Base-by-base conservation (phyloP, 2,329 filamentous ascomycete genomes). In the Calonectria leucothoes region DNA sequence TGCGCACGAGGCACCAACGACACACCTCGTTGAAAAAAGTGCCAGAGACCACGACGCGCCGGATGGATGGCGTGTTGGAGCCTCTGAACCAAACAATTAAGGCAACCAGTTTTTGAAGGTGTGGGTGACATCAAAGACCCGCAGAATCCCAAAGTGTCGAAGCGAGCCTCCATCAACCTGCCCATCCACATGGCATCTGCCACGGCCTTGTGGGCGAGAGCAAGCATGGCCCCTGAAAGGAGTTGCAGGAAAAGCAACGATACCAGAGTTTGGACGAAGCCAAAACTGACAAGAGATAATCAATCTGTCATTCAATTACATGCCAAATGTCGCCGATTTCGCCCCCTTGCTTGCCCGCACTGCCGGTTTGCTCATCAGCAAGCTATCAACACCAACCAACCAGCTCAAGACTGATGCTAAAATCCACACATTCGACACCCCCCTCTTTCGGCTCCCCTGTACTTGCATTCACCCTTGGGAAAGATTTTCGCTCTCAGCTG, bases 401-500 rank as follows among this genome's bases (percentile, higher is more conserved):
- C 14, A 23, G 33, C 11, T 23, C 55, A 61, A 61, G 55, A 76
- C 25, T 42, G 69, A 39, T 48, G 33, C 65, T 69, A 74, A 76
- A 71, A 76, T 69, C 42, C 57, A 25, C 68, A 65, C 66, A 55
- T 7, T 70, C 14, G 61, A 69, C 48, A 57, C 45, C 59, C 57
- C 31, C 55, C 55, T 61, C 23, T 29, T 23, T 61, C 23, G 55
- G 25, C 67, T 55, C 39, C 75, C 77, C 73, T 76, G 75, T 71
- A 75, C 75, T 77, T 73, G 76, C 78, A 79, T 76, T 66, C 65
- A 69, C 51, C 71, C 55, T 69, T 73, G 74, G 66, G 75, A 76
- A 78, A 74, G 78, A 77, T 80, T 79, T 75, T 74, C 35, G 12
- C 51, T 65, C 67, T 55, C 57, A 59, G 52, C 59, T 65, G 55